Percentiles rank a stretch among this genome's conserved stretches.
phyloP scores from a whole-genome alignment of 768 basidiomycete species.

The Ephemerocybe angulata region DNA sequence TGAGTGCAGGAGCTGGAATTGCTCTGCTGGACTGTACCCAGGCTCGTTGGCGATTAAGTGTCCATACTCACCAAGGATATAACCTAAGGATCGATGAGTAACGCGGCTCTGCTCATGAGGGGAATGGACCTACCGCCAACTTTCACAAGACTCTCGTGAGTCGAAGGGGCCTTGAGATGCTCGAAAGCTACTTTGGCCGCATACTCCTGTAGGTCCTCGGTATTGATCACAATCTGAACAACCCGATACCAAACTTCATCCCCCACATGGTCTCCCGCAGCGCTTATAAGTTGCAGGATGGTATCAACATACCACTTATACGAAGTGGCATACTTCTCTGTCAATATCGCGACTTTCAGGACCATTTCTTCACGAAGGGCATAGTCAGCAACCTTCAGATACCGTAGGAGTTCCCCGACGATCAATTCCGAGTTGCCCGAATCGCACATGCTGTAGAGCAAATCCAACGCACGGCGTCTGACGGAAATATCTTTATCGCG shows the following conservation, averaged over 20 bases:
- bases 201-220: slow-evolving; percentile 95
- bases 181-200: slow-evolving; percentile 91
- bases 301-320: slow-evolving; percentile 99
- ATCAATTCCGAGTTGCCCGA: slow-evolving; percentile 94
- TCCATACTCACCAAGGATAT: slow-evolving; percentile 97
- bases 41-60: slow-evolving; percentile 95
- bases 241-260: slow-evolving; percentile 99
- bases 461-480: slow-evolving; percentile 86
- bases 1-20: slow-evolving; percentile 88
- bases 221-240: slow-evolving; percentile 97
- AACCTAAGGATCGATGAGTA: slow-evolving; percentile 47
- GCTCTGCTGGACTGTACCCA: slow-evolving; percentile 91
- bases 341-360: slow-evolving; percentile 94
- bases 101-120: neutral
- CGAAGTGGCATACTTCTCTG: slow-evolving; percentile 97
- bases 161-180: slow-evolving; percentile 78
- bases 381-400: slow-evolving; percentile 95
- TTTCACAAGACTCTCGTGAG: slow-evolving; percentile 93
- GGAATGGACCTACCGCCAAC: slow-evolving; percentile 67
- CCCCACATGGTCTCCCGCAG: slow-evolving; percentile 97
- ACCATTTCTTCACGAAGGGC: slow-evolving; percentile 98
- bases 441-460: slow-evolving; percentile 99
- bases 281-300: slow-evolving; percentile 90
- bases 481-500: slow-evolving; percentile 98
- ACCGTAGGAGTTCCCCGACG: slow-evolving; percentile 91